Evolutionary conservation across 1,139 yeast genomes (phyloP).

Genomic region (Taphrina flavorubra): DNA sequence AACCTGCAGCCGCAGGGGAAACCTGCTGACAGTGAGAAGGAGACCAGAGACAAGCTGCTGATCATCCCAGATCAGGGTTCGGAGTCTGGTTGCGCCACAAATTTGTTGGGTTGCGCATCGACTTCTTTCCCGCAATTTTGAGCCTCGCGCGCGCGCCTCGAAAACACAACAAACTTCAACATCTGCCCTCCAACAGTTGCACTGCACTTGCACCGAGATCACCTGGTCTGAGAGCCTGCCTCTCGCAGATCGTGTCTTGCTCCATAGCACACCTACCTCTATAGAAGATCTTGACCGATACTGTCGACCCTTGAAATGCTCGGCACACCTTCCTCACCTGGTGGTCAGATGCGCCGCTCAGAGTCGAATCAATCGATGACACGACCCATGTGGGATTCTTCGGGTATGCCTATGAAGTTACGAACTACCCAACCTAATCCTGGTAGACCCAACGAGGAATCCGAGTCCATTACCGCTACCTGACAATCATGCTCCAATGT

Average conservation of each 20-base stretch:
- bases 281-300: no score
- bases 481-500: constrained; percentile 28
- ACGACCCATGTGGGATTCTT: constrained; percentile 39
- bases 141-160: constrained; percentile 16
- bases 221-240: no score
- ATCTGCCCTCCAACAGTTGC: background rate
- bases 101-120: background rate
- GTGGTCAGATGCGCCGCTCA: constrained; percentile 21
- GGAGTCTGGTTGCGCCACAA: background rate
- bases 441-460: constrained; percentile 30
- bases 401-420: constrained; percentile 18
- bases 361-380: constrained; percentile 28
- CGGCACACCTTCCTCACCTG: constrained; percentile 12
- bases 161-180: constrained; percentile 11
- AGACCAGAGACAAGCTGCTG: background rate
- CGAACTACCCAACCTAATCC: background rate
- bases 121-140: background rate
- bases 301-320: background rate
- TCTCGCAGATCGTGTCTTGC: background rate
- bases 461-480: constrained; percentile 39
- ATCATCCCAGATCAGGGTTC: background rate
- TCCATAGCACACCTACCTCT: background rate
- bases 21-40: background rate
- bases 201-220: background rate
- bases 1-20: no score